Evolutionary conservation across 2,329 filamentous ascomycete genomes (phyloP), one percentile per base, ranked within the genome.

Genomic region (Hypomyces rosellus): DNA sequence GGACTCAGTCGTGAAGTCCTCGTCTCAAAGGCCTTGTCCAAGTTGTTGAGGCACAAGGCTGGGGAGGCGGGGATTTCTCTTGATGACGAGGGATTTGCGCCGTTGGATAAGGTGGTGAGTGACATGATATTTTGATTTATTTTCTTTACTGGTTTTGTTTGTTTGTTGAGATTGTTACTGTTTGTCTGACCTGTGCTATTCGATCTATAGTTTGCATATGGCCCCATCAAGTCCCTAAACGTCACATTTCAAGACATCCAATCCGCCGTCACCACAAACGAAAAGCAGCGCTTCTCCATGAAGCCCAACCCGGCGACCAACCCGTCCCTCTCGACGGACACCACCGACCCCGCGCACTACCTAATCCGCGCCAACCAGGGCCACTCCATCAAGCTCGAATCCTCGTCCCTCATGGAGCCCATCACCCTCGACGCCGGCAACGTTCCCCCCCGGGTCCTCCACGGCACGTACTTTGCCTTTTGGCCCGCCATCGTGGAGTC

Each of bases 331-430:
- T 61, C 49, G 4, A 44, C 49, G 11, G 55, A 60, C 15, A 64
- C 65, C 16, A 63, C 64, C 8, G 73, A 86, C 45, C 77, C 88
- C 0, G 67, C 76, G 0, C 76, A 86, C 66, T 96, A 85, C 73
- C 76, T 95, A 33, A 96, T 99, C 70, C 89, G 93, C 61, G 93
- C 93, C 25, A 96, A 95, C 63, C 93, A 97, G 72, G 93, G 93
- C 49, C 93, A 97, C 73, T 89, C 82, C 60, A 88, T 99, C 63
- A 82, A 83, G 62, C 71, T 84, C 34, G 85, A 88, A 25, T 82
- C 82, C n/a, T 81, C 85, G 43, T 78, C 78, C 0, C 77, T 95
- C 2, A 79, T 96, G 3, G 77, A 75, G 16, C 83, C 85, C 6
- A 74, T 96, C 51, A 84, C 81, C 1, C 20, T 38, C 9, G 46